phyloP scores from a whole-genome alignment of 352 stramenopile species.

The Pythium volutum region DNA sequence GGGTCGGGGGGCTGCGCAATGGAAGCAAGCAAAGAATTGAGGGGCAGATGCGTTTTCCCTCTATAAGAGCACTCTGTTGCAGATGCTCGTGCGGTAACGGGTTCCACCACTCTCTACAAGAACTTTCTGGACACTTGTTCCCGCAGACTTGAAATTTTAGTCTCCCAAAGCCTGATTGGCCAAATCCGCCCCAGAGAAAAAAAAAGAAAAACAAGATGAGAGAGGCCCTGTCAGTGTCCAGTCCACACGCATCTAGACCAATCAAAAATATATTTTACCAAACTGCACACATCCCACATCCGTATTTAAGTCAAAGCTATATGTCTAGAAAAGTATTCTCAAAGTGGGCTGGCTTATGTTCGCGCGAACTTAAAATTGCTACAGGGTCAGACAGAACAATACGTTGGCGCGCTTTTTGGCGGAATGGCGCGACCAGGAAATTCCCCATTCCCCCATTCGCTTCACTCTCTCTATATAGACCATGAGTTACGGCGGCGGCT shows the following conservation, averaged over 20 bases:
- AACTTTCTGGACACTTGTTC: neutral
- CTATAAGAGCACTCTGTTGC: neutral
- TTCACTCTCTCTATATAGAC: neutral
- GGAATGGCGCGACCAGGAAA: neutral
- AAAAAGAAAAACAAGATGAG: neutral
- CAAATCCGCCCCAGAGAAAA: neutral
- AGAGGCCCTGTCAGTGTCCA: neutral
- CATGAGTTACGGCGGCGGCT: constrained; percentile 59
- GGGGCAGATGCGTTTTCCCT: neutral
- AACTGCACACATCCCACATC: neutral
- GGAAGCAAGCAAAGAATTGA: neutral
- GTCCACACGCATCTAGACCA: neutral
- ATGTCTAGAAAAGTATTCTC: neutral
- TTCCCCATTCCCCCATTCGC: neutral
- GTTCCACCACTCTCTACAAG: constrained; percentile 1
- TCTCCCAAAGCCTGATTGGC: neutral
- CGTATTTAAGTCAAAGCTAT: neutral
- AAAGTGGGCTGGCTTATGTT: neutral
- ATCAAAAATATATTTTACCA: neutral
- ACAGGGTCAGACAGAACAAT: constrained; percentile 6
- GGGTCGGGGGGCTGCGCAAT: neutral
- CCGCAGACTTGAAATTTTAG: neutral
- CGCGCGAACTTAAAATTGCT: neutral
- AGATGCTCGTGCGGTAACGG: neutral
- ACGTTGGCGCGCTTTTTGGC: constrained; percentile 8